phyloP scores from a whole-genome alignment of 1,284 basidiomycete genomes.

The Cerioporus squamosus region DNA sequence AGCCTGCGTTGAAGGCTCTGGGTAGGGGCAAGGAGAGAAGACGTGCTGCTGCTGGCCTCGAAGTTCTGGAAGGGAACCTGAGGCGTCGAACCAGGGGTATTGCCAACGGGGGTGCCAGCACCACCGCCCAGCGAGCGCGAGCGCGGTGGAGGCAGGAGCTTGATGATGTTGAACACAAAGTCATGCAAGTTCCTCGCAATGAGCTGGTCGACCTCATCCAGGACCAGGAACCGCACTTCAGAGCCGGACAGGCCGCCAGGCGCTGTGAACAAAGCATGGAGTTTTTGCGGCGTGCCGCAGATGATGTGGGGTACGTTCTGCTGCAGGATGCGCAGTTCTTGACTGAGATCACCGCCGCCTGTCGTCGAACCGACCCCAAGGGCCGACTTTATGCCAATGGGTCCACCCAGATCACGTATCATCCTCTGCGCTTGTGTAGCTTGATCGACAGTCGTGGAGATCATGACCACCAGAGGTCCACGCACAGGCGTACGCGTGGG shows the following conservation, averaged over 20 bases:
- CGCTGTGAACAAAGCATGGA: conserved; percentile 90
- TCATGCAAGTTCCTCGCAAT: conserved; percentile 97
- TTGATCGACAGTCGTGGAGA: conserved; percentile 98
- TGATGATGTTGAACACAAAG: conserved; percentile 91
- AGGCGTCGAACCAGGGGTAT: conserved; percentile 38
- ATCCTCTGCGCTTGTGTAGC: conserved; percentile 98
- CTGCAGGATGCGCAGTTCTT: conserved; percentile 84
- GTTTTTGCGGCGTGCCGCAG: conserved; percentile 95
- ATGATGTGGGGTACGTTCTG: conserved; percentile 94
- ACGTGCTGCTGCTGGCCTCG: conserved; percentile 48
- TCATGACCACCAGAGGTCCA: conserved; percentile 89
- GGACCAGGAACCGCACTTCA: conserved; percentile 89
- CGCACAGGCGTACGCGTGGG: conserved; percentile 57
- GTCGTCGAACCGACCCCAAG: conserved; percentile 81
- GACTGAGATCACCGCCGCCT: conserved; percentile 65
- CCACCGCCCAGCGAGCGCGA: conserved; percentile 55
- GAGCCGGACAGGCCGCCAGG: conserved; percentile 75
- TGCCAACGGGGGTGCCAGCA: conserved; percentile 41
- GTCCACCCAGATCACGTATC: conserved; percentile 91
- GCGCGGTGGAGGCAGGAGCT: conserved; percentile 85
- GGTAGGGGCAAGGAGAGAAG: conserved; percentile 50
- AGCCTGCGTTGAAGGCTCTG: conserved; percentile 60
- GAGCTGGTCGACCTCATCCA: conserved; percentile 97
- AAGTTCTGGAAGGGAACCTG: conserved; percentile 53
- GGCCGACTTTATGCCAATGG: conserved; percentile 88